phyloP scores from a whole-genome alignment of 148 eudicot species.

The Agrostemma githago region DNA sequence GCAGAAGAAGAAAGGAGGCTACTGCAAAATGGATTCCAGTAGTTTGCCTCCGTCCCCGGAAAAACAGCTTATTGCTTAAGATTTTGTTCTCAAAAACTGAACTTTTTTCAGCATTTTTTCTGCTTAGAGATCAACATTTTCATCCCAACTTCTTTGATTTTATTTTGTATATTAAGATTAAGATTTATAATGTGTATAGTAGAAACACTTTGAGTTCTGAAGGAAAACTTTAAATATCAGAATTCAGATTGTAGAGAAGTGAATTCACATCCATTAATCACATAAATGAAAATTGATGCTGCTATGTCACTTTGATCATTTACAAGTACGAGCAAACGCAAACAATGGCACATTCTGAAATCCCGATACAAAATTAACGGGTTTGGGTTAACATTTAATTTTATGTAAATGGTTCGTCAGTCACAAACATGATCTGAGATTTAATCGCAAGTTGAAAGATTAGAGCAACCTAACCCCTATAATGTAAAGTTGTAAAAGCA shows the following conservation, averaged over 20 bases:
- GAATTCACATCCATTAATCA: neutral
- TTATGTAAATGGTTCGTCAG: too few relatives aligned
- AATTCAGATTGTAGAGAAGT: slow-evolving; percentile 10
- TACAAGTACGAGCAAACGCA: too few relatives aligned
- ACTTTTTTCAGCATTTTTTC: neutral
- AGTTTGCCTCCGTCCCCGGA: slow-evolving; percentile 35
- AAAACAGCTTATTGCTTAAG: slow-evolving; percentile 28
- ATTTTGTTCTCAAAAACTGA: slow-evolving; percentile 26
- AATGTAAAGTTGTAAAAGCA: neutral
- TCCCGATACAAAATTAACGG: too few relatives aligned
- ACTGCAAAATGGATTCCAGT: slow-evolving; percentile 40
- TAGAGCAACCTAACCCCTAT: neutral
- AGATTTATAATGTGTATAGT: slow-evolving; percentile 8
- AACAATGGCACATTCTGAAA: too few relatives aligned
- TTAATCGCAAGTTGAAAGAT: neutral
- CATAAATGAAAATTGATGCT: neutral
- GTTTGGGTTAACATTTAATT: too few relatives aligned
- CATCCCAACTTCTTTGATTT: neutral
- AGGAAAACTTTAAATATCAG: neutral
- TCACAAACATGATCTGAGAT: too few relatives aligned
- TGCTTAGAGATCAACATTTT: neutral
- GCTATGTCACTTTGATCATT: neutral
- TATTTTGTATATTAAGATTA: neutral
- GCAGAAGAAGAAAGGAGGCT: slow-evolving; percentile 34
- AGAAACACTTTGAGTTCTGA: neutral